Percentiles rank a stretch among this genome's conserved stretches.
phyloP scores from a whole-genome alignment of 2,329 filamentous ascomycete genomes.

The Alternaria burnsii region DNA sequence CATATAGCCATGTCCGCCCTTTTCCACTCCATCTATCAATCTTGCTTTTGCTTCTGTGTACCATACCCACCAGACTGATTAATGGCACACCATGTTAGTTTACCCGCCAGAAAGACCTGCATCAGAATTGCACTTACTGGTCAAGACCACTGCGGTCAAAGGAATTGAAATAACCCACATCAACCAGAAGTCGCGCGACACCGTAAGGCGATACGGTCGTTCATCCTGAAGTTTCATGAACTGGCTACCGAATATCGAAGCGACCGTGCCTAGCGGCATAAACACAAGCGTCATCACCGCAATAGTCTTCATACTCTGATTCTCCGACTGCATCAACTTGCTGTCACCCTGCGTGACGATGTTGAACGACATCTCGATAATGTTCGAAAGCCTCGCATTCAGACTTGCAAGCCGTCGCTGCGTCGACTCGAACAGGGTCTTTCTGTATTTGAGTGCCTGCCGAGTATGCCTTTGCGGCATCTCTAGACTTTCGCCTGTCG shows the following conservation, averaged over 20 bases:
- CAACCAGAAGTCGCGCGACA: slow-evolving; percentile 44
- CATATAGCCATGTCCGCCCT: slow-evolving; percentile 21
- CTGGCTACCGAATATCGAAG: slow-evolving; percentile 42
- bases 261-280: slow-evolving; percentile 51
- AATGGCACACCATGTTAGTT: background rate
- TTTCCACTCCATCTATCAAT: slow-evolving; percentile 14
- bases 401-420: slow-evolving; percentile 47
- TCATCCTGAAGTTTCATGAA: slow-evolving; percentile 38
- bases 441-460: slow-evolving; percentile 40
- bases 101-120: background rate
- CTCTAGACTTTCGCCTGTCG: slow-evolving; percentile 10
- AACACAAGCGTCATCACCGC: slow-evolving; percentile 56
- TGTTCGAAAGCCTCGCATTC: slow-evolving; percentile 50
- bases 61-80: slow-evolving; percentile 32
- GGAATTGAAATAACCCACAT: slow-evolving; percentile 40
- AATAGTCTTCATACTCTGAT: slow-evolving; percentile 57
- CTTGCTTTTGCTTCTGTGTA: slow-evolving; percentile 29
- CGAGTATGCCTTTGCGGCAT: slow-evolving; percentile 19
- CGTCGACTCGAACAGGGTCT: slow-evolving; percentile 46
- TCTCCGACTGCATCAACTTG: slow-evolving; percentile 49
- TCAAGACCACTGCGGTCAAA: slow-evolving; percentile 30
- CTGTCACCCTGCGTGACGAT: slow-evolving; percentile 53
- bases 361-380: slow-evolving; percentile 53
- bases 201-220: slow-evolving; percentile 25
- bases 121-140: background rate